phyloP scores from a whole-genome alignment of 495 filamentous ascomycete genomes.

The Aspergillus cristatus region DNA sequence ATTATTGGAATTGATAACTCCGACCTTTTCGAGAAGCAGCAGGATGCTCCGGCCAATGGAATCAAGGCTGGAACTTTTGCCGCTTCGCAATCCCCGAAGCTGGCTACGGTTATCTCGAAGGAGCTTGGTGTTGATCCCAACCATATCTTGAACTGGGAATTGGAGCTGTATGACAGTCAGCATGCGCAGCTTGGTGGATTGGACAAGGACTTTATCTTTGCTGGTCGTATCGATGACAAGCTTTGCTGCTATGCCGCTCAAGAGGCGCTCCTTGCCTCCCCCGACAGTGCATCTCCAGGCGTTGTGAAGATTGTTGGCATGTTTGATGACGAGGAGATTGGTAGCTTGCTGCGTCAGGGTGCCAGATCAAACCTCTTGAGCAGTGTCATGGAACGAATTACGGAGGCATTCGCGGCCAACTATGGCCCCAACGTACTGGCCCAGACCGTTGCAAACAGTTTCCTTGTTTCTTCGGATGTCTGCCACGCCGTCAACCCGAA shows the following conservation, averaged over 20 bases:
- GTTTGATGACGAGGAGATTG: constrained; percentile 96
- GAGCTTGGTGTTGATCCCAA: constrained; percentile 62
- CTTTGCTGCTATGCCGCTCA: constrained; percentile 90
- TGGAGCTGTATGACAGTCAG: constrained; percentile 92
- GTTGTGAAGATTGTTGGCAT: constrained; percentile 78
- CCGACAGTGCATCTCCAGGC: constrained; percentile 39
- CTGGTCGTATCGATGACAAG: constrained; percentile 92
- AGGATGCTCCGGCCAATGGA: constrained; percentile 13
- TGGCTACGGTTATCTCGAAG: constrained; percentile 72
- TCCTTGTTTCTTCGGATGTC: constrained; percentile 88
- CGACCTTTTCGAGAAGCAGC: constrained; percentile 33
- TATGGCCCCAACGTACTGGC: constrained; percentile 60
- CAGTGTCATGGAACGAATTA: constrained; percentile 65
- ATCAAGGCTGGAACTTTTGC: constrained; percentile 53
- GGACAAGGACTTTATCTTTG: constrained; percentile 91
- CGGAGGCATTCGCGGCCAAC: constrained; percentile 53
- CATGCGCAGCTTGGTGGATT: constrained; percentile 77
- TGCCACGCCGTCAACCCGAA: constrained; percentile 94
- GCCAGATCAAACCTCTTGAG: constrained; percentile 82
- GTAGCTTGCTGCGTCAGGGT: constrained; percentile 80
- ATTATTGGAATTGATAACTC: constrained; percentile 84
- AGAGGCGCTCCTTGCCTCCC: constrained; percentile 67
- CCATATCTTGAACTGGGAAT: constrained; percentile 88
- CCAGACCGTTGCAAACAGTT: constrained; percentile 85
- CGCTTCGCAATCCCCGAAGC: constrained; percentile 69